Base-by-base conservation (phyloP, 2,329 filamentous ascomycete genomes). In the Aspergillus pseudoglaucus region DNA sequence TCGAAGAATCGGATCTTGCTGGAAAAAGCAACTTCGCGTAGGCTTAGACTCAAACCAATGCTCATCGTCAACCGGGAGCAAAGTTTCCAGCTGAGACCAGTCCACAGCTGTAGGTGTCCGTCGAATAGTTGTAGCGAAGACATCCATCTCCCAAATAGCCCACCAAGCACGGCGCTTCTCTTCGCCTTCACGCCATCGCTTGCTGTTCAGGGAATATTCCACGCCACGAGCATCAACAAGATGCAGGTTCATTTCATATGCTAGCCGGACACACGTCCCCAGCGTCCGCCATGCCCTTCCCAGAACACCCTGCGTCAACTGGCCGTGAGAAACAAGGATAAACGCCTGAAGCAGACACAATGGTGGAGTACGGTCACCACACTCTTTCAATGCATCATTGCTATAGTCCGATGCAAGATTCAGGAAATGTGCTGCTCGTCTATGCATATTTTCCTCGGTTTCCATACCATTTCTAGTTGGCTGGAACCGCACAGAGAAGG, bases 71-170 rank as follows among this genome's bases (percentile, higher is more conserved):
- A 65, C 61, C 1, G 68, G 69, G 2, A 72, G 61, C 43, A 65
- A 54, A 4, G 63, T 66, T 18, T 68, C 58, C 45, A 65, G 70
- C 45, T 67, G 60, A 4, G 55, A 51, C 60, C 62, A 67, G 50
- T 69, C 59, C 5, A 72, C 61, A 0, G 63, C 68, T 1, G 63
- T 62, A 2, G 69, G 69, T 14, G 59, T 58, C 3, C 67, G 61
- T 7, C 67, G 61, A 27, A 73, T 66, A n/a, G 66, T 66, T 43
- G 61, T 67, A 2, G 68, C 67, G 48, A 70, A 73, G 7, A 69
- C 63, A 47, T 73, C 70, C 63, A 73, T 69, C 46, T 72, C 69
- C 67, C 66, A 72, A n/a, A 71, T 61, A 0, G 67, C 63, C 69
- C 68, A 72, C 62, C 64, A 72, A 1, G 63, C 62, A 3, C 69